A percentile compares a stretch with the other conserved stretches of the same genome.
Evolutionary conservation across 805 yeast species (phyloP).

Genomic region (Cyberlindnera xishuangbannaensis): DNA sequence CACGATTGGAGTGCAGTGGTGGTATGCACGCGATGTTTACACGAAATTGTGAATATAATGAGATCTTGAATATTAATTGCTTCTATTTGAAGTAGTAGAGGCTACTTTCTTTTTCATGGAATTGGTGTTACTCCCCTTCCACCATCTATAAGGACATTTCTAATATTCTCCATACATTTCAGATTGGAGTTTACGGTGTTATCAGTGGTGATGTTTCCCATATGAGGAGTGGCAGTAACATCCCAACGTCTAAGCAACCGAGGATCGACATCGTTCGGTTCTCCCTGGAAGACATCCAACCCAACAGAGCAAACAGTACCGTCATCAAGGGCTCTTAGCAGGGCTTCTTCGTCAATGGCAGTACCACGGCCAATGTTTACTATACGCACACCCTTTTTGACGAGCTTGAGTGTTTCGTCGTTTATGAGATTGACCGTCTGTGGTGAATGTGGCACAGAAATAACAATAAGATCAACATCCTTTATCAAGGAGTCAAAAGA

Average conservation of each 20-base stretch:
- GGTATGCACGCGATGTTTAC: conserved; percentile 35
- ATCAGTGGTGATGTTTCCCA: conserved; percentile 63
- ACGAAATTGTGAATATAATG: background rate
- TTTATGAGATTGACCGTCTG: conserved; percentile 54
- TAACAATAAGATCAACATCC: conserved; percentile 49
- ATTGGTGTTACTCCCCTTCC: conserved; percentile 13
- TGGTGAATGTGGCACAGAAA: conserved; percentile 62
- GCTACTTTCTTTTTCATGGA: background rate
- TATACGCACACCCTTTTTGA: conserved; percentile 52
- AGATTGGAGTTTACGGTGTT: conserved; percentile 47
- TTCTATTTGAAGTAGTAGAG: background rate
- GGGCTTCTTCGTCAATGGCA: conserved; percentile 60
- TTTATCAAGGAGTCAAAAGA: conserved; percentile 39
- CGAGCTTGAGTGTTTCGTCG: conserved; percentile 35
- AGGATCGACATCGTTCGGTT: conserved; percentile 44
- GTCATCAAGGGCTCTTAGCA: conserved; percentile 50
- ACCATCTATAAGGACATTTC: conserved; percentile 13
- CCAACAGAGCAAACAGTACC: conserved; percentile 66
- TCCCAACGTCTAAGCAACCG: conserved; percentile 51
- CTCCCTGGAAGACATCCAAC: conserved; percentile 64
- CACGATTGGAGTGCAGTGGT: conserved; percentile 52
- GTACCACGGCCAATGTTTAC: conserved; percentile 76
- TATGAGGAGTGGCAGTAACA: conserved; percentile 55
- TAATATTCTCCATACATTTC: conserved; percentile 47
- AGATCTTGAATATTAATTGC: no score